Conservation (phyloP, 352 stramenopile species). For the Phytophthora foliorum region DNA sequence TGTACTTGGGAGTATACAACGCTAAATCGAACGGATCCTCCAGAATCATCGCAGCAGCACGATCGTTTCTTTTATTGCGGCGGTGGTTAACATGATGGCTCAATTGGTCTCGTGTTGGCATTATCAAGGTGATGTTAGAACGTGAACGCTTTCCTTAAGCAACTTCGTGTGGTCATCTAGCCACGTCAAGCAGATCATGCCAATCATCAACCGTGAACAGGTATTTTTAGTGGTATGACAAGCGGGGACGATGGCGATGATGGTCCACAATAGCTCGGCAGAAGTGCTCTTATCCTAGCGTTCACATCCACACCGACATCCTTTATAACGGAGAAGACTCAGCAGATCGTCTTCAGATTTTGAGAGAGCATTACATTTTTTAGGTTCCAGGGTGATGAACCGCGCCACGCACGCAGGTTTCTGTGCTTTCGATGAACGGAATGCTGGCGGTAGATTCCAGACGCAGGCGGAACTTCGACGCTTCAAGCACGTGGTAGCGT, state of each 20-base stretch:
- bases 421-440: conserved; percentile 83
- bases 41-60: conserved; percentile 3
- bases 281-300: conserved; percentile 29
- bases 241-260: conserved; percentile 18
- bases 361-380: conserved; percentile 12
- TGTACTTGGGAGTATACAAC: conserved; percentile 54
- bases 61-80: background rate
- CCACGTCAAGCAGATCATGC: background rate
- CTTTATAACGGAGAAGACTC: background rate
- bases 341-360: background rate
- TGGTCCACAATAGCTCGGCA: conserved; percentile 25
- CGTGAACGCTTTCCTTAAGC: background rate
- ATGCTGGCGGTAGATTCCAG: conserved; percentile 77
- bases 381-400: conserved; percentile 48
- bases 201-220: background rate
- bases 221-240: conserved; percentile 39
- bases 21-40: conserved; percentile 44
- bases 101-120: conserved; percentile 1
- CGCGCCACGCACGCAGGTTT: conserved; percentile 72
- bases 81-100: background rate
- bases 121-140: background rate
- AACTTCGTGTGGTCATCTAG: background rate
- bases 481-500: conserved; percentile 77
- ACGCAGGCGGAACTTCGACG: conserved; percentile 78
- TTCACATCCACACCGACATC: background rate